Base-by-base conservation (phyloP, 148 eudicot species). In the Camellia lanceoleosa region DNA sequence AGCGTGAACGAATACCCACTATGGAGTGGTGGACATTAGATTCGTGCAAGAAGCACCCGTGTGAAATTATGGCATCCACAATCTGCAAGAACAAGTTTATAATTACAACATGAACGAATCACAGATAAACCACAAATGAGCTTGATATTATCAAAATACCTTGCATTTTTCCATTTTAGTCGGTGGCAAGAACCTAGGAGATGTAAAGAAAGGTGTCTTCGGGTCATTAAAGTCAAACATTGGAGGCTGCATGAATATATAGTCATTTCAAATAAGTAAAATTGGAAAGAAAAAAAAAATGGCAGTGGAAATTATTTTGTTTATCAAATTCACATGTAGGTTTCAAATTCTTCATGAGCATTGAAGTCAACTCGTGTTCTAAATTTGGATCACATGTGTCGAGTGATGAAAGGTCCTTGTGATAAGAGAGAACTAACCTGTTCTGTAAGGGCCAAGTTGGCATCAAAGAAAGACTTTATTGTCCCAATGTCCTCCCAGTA, bases 401-500 rank as follows among this genome's bases (percentile, higher is more conserved):
- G 47, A 58, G 75, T 56, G 75, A 79, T 58, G 44, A 43, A 56
- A 79, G 51, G 43, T 70, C 51, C 8, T 4, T 63, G 7, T 16
- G 51, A 38, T 75, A 30, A 30, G 38, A 30, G 38, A 30, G 38
- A 54, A 76, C 83, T 80, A 47, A 95, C 98, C 98, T 95, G 93
- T 70, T 89, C 87, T 44, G 97, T 91, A 71, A 94, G 95, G 68
- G 99, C 95, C 85, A 97, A 91, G 83, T 97, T 97, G 69, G 99
- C 89, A 86, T 97, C 98, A 73, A 93, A 94, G 87, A 94, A 97
- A 71, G 97, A 94, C 86, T 86, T 94, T 77, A 97, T 84, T 12
- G 98, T 97, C 70, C 99, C 99, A 43, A 96, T 96, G 76, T 96
- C 99, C 78, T 93, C 99, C 99, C 99, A 96, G 61, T 96, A 96